Conservation (phyloP, 805 yeast genomes). For the Ogataea trehaloabstinens region DNA sequence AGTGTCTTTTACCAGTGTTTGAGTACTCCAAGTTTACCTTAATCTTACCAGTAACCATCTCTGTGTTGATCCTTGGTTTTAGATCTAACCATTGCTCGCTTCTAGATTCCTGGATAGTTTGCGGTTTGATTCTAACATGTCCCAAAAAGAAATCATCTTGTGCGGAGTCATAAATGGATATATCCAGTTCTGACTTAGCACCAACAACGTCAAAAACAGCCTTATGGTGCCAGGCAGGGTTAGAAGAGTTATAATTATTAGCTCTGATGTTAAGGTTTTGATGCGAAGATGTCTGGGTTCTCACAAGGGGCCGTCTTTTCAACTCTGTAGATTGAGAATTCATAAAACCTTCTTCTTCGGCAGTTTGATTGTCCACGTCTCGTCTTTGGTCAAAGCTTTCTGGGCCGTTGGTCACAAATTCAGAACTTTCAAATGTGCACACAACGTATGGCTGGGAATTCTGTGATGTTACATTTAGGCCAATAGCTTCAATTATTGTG, state of each 20-base stretch:
- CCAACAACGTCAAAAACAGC: slow-evolving; percentile 91
- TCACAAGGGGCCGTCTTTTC: slow-evolving; percentile 27
- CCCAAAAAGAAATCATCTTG: slow-evolving; percentile 85
- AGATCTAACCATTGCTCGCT: slow-evolving; percentile 73
- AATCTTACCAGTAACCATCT: slow-evolving; percentile 73
- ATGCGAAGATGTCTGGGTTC: slow-evolving; percentile 28
- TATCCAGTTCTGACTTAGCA: slow-evolving; percentile 76
- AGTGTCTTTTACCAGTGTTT: slow-evolving; percentile 66
- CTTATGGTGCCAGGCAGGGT: slow-evolving; percentile 90
- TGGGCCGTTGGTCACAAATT: slow-evolving; percentile 82
- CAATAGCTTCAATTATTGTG: slow-evolving; percentile 75
- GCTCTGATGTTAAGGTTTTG: slow-evolving; percentile 22
- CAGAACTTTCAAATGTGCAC: slow-evolving; percentile 88
- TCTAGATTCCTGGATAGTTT: slow-evolving; percentile 41
- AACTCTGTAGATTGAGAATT: slow-evolving; percentile 8
- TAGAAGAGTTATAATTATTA: slow-evolving; percentile 37
- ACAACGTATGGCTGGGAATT: slow-evolving; percentile 81
- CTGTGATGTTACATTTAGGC: slow-evolving; percentile 53
- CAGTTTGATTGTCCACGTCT: slow-evolving; percentile 6
- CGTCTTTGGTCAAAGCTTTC: slow-evolving; percentile 38
- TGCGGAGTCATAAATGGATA: slow-evolving; percentile 86
- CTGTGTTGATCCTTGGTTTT: slow-evolving; percentile 72
- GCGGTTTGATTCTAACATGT: slow-evolving; percentile 71
- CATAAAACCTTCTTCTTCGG: slow-evolving; percentile 4
- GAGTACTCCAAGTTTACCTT: slow-evolving; percentile 73